phyloP scores from a whole-genome alignment of 2,329 filamentous ascomycete species.

The Cladosporium cucumerinum region DNA sequence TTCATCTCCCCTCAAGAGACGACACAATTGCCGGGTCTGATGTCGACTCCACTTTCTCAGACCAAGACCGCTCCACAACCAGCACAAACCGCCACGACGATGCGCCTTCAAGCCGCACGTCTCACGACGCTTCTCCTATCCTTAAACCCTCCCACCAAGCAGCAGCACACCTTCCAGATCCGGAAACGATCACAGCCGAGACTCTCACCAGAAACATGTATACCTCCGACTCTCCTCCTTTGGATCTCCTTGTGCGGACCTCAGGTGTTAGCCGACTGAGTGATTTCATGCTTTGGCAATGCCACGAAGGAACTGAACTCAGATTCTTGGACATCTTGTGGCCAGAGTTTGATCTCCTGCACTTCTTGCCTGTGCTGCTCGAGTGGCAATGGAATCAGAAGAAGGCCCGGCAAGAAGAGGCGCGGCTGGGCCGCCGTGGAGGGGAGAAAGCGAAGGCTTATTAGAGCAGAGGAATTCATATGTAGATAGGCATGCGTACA shows the following conservation, averaged over 20 bases:
- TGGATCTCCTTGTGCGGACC: conserved; percentile 88
- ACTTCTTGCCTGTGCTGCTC: conserved; percentile 85
- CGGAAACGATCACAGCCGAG: conserved; percentile 80
- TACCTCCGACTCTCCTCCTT: conserved; percentile 77
- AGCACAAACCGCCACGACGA: conserved; percentile 15
- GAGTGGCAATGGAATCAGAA: conserved; percentile 73
- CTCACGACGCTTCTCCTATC: conserved; percentile 25
- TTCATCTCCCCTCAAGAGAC: neutral
- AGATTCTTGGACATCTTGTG: conserved; percentile 89
- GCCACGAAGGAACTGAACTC: conserved; percentile 86
- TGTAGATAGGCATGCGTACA: neutral
- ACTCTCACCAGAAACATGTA: conserved; percentile 85
- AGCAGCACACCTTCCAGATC: conserved; percentile 56
- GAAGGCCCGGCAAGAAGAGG: conserved; percentile 9
- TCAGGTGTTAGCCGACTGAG: conserved; percentile 89
- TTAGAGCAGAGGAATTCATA: neutral
- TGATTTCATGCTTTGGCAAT: conserved; percentile 99
- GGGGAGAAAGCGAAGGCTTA: neutral
- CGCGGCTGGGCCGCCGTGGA: conserved; percentile 10
- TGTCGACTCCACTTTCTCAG: conserved; percentile 14
- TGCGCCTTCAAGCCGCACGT: conserved; percentile 25
- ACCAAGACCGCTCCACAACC: conserved; percentile 19
- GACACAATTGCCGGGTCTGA: conserved; percentile 3
- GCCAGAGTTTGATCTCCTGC: conserved; percentile 93
- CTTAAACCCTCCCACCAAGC: conserved; percentile 8